phyloP scores from a whole-genome alignment of 2,329 filamentous ascomycete species.

The Fusarium sp. region DNA sequence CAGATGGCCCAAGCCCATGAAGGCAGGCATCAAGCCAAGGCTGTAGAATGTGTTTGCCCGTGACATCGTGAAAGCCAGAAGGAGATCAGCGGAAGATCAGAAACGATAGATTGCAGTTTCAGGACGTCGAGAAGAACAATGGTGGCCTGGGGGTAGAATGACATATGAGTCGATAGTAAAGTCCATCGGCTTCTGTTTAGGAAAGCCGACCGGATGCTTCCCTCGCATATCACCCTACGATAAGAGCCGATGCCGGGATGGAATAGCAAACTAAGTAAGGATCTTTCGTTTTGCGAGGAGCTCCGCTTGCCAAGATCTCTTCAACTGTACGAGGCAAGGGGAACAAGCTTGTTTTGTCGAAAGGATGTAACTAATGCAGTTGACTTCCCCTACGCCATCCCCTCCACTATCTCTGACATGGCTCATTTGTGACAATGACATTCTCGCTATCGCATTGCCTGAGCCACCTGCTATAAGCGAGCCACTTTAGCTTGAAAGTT shows the following conservation, averaged over 20 bases:
- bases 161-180: too few species aligned
- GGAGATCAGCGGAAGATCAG: not conserved
- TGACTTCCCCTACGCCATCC: not conserved
- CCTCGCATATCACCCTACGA: not conserved
- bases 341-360: not conserved
- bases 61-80: not conserved
- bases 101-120: not conserved
- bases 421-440: too few species aligned
- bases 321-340: not conserved
- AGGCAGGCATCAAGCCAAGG: conserved; percentile 24
- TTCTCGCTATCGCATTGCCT: too few species aligned
- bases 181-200: too few species aligned
- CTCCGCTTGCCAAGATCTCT: not conserved
- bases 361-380: not conserved
- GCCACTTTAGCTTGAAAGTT: too few species aligned
- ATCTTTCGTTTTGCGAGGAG: not conserved
- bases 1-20: conserved; percentile 28
- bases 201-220: too few species aligned
- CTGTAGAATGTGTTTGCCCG: conserved; percentile 24
- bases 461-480: too few species aligned
- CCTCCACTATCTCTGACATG: too few species aligned
- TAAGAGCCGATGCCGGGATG: not conserved
- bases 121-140: too few species aligned
- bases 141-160: not conserved
- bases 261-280: not conserved